Evolutionary conservation across 2,329 filamentous ascomycete genomes (phyloP), one percentile per base, ranked within the genome.

Genomic region (Pyrenochaeta sp.): DNA sequence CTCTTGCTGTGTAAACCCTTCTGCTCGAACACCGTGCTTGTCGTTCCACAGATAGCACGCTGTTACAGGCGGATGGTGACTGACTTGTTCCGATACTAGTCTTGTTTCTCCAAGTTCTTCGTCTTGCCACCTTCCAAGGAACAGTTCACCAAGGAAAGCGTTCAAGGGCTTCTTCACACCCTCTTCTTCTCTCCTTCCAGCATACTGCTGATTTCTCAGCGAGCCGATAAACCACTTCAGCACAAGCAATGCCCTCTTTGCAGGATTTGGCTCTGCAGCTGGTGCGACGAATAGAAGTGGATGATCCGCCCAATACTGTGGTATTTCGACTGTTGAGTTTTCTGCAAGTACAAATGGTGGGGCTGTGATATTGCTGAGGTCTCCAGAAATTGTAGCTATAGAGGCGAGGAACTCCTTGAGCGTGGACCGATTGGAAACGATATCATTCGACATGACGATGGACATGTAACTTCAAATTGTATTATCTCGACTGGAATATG

Each of bases 151-250:
- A 1, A 84, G 71, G 51, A 84, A 83, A 1, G 82, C 80, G 59
- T 84, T 84, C 47, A 84, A 66, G 0, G 83, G 82, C 61, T 84
- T 85, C 72, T 83, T 84, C 1, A 81, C 76, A 3, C 80, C 80
- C 13, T 80, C 76, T 25, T 65, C 69, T 34, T 78, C 75, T 8
- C 74, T 65, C n/a, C 79, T 72, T 3, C 80, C 80, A 2, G 78
- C 79, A 56, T 83, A 83, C 52, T 83, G 80, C 63, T 85, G 82
- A 8, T 80, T 78, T 52, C 78, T 79, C 22, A 84, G 67, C 27
- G 78, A 80, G 15, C 78, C 76, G 25, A 84, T 70, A 59, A 84
- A 84, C 74, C 81, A 83, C 61, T 83, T 82, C 15, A 84, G 70
- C 0, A 84, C 79, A 8, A 81, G 74, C 8, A 84, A 67, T 5